Base-by-base conservation (phyloP, 495 filamentous ascomycete genomes). In the Poronia punctata region DNA sequence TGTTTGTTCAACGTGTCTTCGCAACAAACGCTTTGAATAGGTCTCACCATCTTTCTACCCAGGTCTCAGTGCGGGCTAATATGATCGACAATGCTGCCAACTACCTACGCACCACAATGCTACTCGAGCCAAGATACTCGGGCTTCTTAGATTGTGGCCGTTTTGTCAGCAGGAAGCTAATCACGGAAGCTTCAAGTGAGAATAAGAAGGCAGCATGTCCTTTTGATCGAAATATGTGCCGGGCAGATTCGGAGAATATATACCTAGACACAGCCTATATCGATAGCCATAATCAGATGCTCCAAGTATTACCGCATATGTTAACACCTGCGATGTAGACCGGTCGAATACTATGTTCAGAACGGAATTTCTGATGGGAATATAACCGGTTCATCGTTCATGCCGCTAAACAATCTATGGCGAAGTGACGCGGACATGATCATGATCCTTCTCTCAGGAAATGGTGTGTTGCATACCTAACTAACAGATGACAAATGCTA, bases 91-190 rank as follows among this genome's bases (percentile, higher is more conserved):
- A 41, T 22, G 45, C 45, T 5, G 32, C 25, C 1, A 48, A 37
- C 15, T 48, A n/a, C n/a, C n/a, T n/a, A 48, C n/a, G 45, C 45
- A 9, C 33, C 37, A 22, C 45, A 48, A 30, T 48, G 45, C 17
- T 48, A 46, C 9, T 21, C 37, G 3, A 23, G n/a, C n/a, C n/a
- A 16, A 5, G 17, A 19, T 20, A 23, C 7, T 1, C 17, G 1
- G 39, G 39, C 9, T 31, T 2, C n/a, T 3, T 48, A 3, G 17
- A 38, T 5, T 48, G 45, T n/a, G 21, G 27, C 6, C 39, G 40
- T 7, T 48, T 38, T 17, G 15, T 34, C 6, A 21, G 14, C 4
- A 35, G 14, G 25, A 25, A 2, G 12, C 2, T 25, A n/a, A n/a
- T n/a, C n/a, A n/a, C 3, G 7, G 9, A 7, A 30, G 25, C 6